Base-by-base conservation (phyloP, 257 asterid genomes). In the Pogostemon cablin region DNA sequence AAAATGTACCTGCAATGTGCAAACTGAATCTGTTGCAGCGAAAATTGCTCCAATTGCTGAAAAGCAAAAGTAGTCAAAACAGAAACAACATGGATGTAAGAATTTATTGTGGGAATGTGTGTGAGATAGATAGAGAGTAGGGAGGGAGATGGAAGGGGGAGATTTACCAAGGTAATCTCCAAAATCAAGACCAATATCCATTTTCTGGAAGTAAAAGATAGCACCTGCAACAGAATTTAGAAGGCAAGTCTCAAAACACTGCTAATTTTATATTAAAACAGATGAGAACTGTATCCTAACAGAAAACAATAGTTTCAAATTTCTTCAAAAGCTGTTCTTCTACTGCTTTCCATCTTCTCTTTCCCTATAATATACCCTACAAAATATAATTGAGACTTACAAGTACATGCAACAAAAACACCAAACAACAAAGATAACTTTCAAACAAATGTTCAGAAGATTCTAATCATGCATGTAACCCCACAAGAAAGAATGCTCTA, bases 1-100 rank as follows among this genome's bases (percentile, higher is more conserved):
- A 47, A 67, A 47, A 68, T 69, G 65, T 79, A 90, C 99, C 90
- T 95, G 99, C 82, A 95, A 81, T n/a, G 99, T 95, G 92, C 99
- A 95, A 50, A 95, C 99, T 62, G 99, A 95, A 83, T 95, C 99
- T 50, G 99, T 95, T 32, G 99, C 99, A 39, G 99, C 91, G 66
- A 95, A 95, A 69, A 95, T 91, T 66, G 99, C 93, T 84, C 99
- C 99, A 63, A 91, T 81, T 54, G 99, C 99, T 95, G 86, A 64
- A 79, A 57, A 76, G 46, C 62, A 54, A 58, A 56, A 65, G 38
- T 52, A 35, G 63, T 70, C 75, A 73, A 69, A 48, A 71, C 35
- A 71, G 62, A 74, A 59, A 47, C 49, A 54, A 53, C 65, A n/a
- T 54, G 56, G 5, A n/a, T 34, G 57, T 17, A 39, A 42, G 32